These are phyloP conservation scores for Alternaria rosae DNA, from an alignment of 2,329 filamentous ascomycete genomes.

Conservation along the genomic window DNA sequence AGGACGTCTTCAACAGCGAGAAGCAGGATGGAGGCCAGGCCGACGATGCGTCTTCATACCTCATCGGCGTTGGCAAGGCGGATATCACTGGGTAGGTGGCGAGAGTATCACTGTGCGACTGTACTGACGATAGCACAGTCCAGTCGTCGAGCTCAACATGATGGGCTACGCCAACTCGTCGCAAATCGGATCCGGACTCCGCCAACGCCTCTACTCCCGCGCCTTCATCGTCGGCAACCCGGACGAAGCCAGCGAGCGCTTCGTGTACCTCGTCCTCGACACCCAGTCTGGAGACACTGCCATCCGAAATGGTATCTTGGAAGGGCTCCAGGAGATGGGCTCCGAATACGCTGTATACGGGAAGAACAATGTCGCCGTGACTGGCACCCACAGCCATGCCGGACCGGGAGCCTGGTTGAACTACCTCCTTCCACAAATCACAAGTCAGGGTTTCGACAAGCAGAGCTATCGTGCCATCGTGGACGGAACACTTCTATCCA, in stretches of 20 bases:
- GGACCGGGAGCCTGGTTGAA: constrained; percentile 94
- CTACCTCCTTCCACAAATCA: constrained; percentile 90
- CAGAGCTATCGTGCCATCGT: constrained; percentile 91
- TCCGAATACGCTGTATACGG: constrained; percentile 76
- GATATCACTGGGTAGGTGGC: constrained; percentile 71
- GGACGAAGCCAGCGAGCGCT: constrained; percentile 70
- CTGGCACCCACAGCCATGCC: constrained; percentile 91
- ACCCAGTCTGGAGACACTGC: constrained; percentile 89
- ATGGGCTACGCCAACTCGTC: constrained; percentile 90
- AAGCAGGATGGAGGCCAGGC: constrained; percentile 38
- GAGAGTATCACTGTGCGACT: neutral
- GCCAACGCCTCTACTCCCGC: constrained; percentile 86
- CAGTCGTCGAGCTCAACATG: constrained; percentile 88
- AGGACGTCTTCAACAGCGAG: constrained; percentile 35
- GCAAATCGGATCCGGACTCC: constrained; percentile 82
- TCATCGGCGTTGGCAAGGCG: constrained; percentile 73
- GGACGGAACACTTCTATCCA: constrained; percentile 81
- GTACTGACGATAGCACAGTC: constrained; percentile 55
- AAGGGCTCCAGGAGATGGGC: constrained; percentile 74
- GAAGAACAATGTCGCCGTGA: constrained; percentile 84
- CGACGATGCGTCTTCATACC: constrained; percentile 59
- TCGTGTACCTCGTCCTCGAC: constrained; percentile 89
- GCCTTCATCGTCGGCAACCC: constrained; percentile 85
- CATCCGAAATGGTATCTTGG: constrained; percentile 83
- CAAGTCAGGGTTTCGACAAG: constrained; percentile 82